Conservation (phyloP, 169 alveolate species). For the Cyclospora cayetanensis region DNA sequence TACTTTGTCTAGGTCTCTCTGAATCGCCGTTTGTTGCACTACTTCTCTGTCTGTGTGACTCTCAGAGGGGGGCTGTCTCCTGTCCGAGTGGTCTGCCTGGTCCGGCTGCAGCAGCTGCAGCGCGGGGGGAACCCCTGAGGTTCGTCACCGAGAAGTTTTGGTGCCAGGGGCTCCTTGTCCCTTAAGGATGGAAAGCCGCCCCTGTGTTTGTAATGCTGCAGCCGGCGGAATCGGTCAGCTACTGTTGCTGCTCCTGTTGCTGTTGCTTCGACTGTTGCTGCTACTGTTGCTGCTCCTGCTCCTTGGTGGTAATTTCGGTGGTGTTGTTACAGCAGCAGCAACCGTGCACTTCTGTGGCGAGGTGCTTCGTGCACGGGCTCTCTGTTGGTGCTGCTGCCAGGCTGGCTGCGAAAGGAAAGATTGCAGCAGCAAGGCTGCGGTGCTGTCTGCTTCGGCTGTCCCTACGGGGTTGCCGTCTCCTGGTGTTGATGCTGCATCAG, state of each 20-base stretch:
- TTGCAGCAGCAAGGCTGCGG: not conserved
- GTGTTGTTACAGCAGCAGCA: not conserved
- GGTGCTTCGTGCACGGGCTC: not conserved
- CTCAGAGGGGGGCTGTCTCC: not conserved
- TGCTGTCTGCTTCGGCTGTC: not conserved
- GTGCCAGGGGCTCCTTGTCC: not conserved
- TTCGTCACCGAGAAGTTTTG: not conserved
- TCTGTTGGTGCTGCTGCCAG: not conserved
- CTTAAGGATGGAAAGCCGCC: not conserved
- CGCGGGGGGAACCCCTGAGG: not conserved
- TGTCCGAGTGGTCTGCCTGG: not conserved
- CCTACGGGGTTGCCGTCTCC: not conserved
- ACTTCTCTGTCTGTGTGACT: not conserved
- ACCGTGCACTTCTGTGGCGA: not conserved
- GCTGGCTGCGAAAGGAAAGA: not conserved
- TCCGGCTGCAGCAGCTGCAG: slow-evolving; percentile 1
- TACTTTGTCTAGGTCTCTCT: too few relatives aligned
- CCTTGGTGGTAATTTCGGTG: too few relatives aligned
- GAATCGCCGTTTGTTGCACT: too few relatives aligned
- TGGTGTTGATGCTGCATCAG: not conserved
- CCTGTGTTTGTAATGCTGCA: not conserved
- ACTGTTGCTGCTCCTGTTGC: not conserved
- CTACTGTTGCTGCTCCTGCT: not conserved
- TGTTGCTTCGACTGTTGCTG: not conserved
- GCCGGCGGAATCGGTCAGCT: not conserved